These are phyloP conservation scores for Boletus edulis DNA, from an alignment of 768 basidiomycete genomes.

Conservation along the genomic window DNA sequence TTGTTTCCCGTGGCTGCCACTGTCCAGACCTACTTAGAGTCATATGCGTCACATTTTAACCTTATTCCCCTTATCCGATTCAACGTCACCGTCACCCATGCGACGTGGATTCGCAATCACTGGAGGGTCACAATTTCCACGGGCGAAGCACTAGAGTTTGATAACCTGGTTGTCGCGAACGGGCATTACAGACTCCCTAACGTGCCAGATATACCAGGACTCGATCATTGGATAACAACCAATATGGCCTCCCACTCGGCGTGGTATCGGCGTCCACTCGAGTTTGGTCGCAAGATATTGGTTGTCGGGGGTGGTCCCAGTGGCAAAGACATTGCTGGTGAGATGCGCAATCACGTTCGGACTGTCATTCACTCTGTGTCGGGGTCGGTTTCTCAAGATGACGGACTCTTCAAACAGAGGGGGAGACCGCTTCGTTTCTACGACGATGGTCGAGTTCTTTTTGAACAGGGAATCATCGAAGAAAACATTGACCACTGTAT, in stretches of 20 bases:
- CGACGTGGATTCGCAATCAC: conserved; percentile 37
- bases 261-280: conserved; percentile 58
- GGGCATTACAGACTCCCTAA: conserved; percentile 71
- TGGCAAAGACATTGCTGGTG: conserved; percentile 62
- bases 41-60: conserved; percentile 61
- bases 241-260: conserved; percentile 62
- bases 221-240: conserved; percentile 52
- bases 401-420: conserved; percentile 38
- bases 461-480: conserved; percentile 59
- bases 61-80: conserved; percentile 63
- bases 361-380: conserved; percentile 58
- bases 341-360: conserved; percentile 45
- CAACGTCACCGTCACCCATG: conserved; percentile 50
- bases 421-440: conserved; percentile 43
- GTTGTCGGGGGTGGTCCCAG: conserved; percentile 61
- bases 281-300: conserved; percentile 38
- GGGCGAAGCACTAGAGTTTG: conserved; percentile 42
- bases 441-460: conserved; percentile 45
- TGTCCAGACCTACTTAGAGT: conserved; percentile 68
- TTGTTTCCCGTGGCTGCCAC: conserved; percentile 61
- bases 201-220: conserved; percentile 58
- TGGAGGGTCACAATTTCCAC: conserved; percentile 53
- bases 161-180: conserved; percentile 71
- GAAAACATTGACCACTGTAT: conserved; percentile 58
- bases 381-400: conserved; percentile 31